Conservation (phyloP, 2,329 filamentous ascomycete species). For the Parascedosporium putredinis region DNA sequence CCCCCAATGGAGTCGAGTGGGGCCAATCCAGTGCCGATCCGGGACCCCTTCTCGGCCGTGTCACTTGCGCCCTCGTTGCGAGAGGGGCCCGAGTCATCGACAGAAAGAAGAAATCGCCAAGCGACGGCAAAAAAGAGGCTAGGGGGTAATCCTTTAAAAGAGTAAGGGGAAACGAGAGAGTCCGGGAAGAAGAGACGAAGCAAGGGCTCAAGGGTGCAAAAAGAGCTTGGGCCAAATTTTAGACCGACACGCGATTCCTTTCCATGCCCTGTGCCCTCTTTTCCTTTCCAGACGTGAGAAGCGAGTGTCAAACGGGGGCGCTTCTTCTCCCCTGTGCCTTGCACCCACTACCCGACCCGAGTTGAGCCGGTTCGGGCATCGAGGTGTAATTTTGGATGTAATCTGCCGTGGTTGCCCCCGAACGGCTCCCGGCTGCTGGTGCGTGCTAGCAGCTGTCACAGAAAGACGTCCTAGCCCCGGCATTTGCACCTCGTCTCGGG, state of each 20-base stretch:
- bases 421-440: neutral
- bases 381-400: conserved; percentile 1
- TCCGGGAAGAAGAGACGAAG: neutral
- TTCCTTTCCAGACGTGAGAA: neutral
- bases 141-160: too few relatives aligned
- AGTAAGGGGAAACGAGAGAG: neutral
- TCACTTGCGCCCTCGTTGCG: neutral
- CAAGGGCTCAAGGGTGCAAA: too few relatives aligned
- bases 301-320: too few relatives aligned
- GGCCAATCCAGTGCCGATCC: conserved; percentile 4
- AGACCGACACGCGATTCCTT: too few relatives aligned
- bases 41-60: neutral
- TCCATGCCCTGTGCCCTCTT: too few relatives aligned
- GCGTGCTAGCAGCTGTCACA: neutral
- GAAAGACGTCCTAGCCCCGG: neutral
- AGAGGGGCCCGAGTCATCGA: neutral
- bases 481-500: neutral
- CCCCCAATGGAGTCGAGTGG: neutral
- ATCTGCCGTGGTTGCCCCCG: neutral
- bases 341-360: neutral
- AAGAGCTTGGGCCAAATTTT: too few relatives aligned
- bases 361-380: conserved; percentile 1
- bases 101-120: neutral
- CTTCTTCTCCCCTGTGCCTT: neutral
- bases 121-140: neutral